Base-by-base conservation (phyloP, 1,139 yeast species). In the Sugiyamaella grinbergsii region DNA sequence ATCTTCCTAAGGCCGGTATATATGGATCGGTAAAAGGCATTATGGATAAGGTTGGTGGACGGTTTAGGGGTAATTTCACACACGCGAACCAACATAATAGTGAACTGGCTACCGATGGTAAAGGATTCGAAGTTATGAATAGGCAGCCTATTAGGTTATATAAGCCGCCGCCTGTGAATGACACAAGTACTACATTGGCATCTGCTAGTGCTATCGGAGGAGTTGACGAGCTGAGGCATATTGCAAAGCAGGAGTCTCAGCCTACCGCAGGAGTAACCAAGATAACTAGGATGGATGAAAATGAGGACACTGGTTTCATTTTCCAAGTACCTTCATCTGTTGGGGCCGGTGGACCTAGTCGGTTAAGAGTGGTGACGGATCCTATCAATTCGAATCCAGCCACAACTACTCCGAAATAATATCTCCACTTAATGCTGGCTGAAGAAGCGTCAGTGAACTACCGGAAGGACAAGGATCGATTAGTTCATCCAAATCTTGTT, bases 101-200 rank as follows among this genome's bases (percentile, higher is more conserved):
- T 18, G 39, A 34, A 2, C 31, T 29, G 20, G 11, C 22, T 13
- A 6, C 42, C 3, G 13, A n/a, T 18, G 45, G 45, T 13, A 47
- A 50, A 26, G 65, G 65, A 13, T 62, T 62, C 51, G 61, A 62
- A 45, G 65, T 62, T 7, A 42, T 62, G 47, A 53, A 61, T 16
- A 54, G 66, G 8, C 64, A 58, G 29, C 62, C 61, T 1, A 62
- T 62, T 26, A 49, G 50, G 34, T 53, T 55, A 8, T 47, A 54
- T 36, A 45, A 15, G 40, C 28, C 28, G 6, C 50, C n/a, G 32
- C n/a, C n/a, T n/a, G n/a, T n/a, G n/a, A n/a, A n/a, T n/a, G n/a
- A n/a, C n/a, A n/a, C n/a, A n/a, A n/a, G 22, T 32, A 15, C 38
- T n/a, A 22, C 26, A 29, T 38, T 23, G 23, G 31, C 22, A 20